These are phyloP conservation scores for Friedmanniomyces endolithicus DNA, from an alignment of 495 filamentous ascomycete species.

Conservation along the genomic window DNA sequence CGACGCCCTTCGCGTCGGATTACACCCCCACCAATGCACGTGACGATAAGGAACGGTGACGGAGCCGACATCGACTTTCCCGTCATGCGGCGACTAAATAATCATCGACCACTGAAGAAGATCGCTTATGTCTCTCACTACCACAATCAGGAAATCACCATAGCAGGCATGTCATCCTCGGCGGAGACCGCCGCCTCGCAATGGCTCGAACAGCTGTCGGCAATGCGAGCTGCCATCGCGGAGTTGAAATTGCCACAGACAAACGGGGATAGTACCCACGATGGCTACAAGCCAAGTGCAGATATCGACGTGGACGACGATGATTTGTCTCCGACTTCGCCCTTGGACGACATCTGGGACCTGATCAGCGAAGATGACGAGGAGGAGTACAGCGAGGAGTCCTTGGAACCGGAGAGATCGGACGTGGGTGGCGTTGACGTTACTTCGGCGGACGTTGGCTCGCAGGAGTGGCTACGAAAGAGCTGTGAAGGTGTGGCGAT, in stretches of 20 bases:
- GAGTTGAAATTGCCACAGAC: conserved; percentile 47
- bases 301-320: conserved; percentile 48
- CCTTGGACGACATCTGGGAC: conserved; percentile 79
- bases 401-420: conserved; percentile 28
- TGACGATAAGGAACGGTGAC: background rate
- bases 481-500: conserved; percentile 49
- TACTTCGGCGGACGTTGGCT: conserved; percentile 2
- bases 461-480: conserved; percentile 47
- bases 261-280: conserved; percentile 20
- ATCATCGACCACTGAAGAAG: too few species aligned
- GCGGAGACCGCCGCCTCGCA: conserved; percentile 33
- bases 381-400: conserved; percentile 43
- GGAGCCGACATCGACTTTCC: too few species aligned
- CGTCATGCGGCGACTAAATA: too few species aligned
- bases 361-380: conserved; percentile 61
- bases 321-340: conserved; percentile 46
- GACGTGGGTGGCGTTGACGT: conserved; percentile 6
- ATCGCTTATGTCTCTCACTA: too few species aligned
- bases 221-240: conserved; percentile 62
- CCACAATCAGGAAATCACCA: too few species aligned
- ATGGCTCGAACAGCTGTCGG: conserved; percentile 59
- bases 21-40: background rate
- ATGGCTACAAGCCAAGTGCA: conserved; percentile 37
- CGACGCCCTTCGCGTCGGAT: too few species aligned
- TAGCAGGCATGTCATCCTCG: conserved; percentile 22